Evolutionary conservation across 2,329 filamentous ascomycete species (phyloP), one percentile per base, ranked within the genome.

Genomic region (Geoglossum cookeanum): DNA sequence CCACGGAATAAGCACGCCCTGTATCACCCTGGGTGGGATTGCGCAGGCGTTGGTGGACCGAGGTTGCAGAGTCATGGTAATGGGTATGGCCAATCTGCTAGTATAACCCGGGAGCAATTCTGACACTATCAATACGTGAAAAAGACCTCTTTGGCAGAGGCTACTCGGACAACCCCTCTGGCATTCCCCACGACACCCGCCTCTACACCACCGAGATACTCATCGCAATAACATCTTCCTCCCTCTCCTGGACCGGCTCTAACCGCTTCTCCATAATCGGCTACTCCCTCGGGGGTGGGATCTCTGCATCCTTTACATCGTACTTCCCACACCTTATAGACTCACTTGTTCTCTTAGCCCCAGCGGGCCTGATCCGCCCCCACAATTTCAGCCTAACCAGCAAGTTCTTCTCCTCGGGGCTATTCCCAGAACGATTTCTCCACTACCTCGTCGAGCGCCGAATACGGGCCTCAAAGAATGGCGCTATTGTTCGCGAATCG

Each of bases 231-330:
- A 73, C 78, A 0, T 85, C 82, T 1, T 86, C 83, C 0, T 67
- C 70, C 0, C 64, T 84, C 2, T 58, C 74, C 0, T 86, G 81
- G 82, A 70, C 69, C 3, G 47, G 47, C 29, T 49, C 47, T 3
- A 22, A 22, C 5, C 7, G 73, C 5, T 91, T 92, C 67, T 79
- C 81, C 59, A 70, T 94, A 4, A 70, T 89, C 3, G 88, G 87
- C 1, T 94, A 92, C 68, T 89, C 84, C 0, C 74, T 94, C 0
- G 87, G 88, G 51, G 88, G 87, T 39, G 85, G 83, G 13, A 77
- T 94, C 45, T 76, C 78, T 0, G 81, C 80, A 8, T 75, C 80
- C 22, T 91, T 92, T 65, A 78, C 85, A 1, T 75, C 78, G 0
- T 80, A 80, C 65, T 86, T 87, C 64, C 79, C 85, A 0, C 69